These are phyloP conservation scores for Lentinula boryana DNA, from an alignment of 768 basidiomycete species.

Conservation along the genomic window DNA sequence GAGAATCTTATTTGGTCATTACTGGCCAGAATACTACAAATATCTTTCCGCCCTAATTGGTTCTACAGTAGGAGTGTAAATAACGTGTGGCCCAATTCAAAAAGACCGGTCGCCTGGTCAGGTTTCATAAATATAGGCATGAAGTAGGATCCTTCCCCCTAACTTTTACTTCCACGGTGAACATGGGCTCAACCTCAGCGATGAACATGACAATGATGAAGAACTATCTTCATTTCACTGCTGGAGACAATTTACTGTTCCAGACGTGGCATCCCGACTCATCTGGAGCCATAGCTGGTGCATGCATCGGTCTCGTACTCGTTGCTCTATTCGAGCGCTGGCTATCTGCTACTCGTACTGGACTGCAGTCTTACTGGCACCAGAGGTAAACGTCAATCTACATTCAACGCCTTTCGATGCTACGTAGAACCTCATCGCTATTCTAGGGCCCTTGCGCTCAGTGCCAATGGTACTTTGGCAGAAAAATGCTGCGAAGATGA, in stretches of 20 bases:
- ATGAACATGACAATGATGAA: conserved; percentile 21
- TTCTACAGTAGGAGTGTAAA: too few relatives aligned
- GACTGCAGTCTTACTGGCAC: conserved; percentile 53
- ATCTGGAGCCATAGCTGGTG: conserved; percentile 64
- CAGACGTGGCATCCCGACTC: conserved; percentile 62
- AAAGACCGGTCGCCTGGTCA: too few relatives aligned
- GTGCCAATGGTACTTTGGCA: neutral
- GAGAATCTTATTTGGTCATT: too few relatives aligned
- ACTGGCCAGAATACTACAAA: too few relatives aligned
- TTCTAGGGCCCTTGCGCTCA: conserved; percentile 1
- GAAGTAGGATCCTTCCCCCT: neutral
- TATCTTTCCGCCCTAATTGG: too few relatives aligned
- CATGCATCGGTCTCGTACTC: conserved; percentile 64
- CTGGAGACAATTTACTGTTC: conserved; percentile 64
- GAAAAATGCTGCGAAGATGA: conserved; percentile 4
- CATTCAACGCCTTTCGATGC: neutral
- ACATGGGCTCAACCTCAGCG: neutral
- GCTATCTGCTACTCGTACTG: conserved; percentile 49
- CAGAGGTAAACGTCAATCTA: conserved; percentile 35
- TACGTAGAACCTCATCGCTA: too few relatives aligned
- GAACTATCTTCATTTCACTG: conserved; percentile 65
- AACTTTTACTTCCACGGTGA: neutral
- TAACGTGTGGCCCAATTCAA: too few relatives aligned
- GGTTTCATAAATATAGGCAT: too few relatives aligned
- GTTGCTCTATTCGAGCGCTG: conserved; percentile 69